These are phyloP conservation scores for Cyberlindnera maritima DNA, from an alignment of 805 yeast species.

Conservation along the genomic window DNA sequence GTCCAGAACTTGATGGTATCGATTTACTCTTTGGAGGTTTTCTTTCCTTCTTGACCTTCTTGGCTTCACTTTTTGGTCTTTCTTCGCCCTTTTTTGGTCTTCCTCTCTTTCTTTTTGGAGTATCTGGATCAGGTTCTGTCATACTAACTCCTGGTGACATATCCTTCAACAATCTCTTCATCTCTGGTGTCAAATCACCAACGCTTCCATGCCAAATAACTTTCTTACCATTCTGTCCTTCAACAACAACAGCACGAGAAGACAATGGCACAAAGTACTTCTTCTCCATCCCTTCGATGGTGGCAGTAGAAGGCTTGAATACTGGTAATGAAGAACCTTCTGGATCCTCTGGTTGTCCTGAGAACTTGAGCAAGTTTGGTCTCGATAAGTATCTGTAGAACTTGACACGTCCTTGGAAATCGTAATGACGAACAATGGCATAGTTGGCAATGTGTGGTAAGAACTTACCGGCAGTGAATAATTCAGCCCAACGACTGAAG, in stretches of 20 bases:
- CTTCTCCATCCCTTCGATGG: slow-evolving; percentile 24
- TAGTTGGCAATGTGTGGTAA: slow-evolving; percentile 30
- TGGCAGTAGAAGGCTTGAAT: slow-evolving; percentile 12
- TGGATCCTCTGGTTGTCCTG: slow-evolving; percentile 26
- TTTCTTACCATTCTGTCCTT: slow-evolving; percentile 3
- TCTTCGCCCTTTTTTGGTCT: slow-evolving; percentile 27
- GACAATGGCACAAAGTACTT: slow-evolving; percentile 27
- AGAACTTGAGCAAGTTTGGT: slow-evolving; percentile 34
- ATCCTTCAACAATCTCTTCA: slow-evolving; percentile 7
- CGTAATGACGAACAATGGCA: slow-evolving; percentile 58
- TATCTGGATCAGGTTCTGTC: not conserved
- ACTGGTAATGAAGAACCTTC: slow-evolving; percentile 30
- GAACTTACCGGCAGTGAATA: slow-evolving; percentile 37
- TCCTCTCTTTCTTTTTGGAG: slow-evolving; percentile 23
- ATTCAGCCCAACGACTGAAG: slow-evolving; percentile 49
- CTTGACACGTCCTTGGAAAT: slow-evolving; percentile 70
- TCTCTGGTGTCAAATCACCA: slow-evolving; percentile 1
- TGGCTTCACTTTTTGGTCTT: slow-evolving; percentile 10
- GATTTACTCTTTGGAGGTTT: not conserved
- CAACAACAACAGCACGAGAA: slow-evolving; percentile 10
- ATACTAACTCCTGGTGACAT: not conserved
- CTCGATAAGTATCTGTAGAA: slow-evolving; percentile 64
- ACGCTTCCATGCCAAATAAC: slow-evolving; percentile 20
- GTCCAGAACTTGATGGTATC: not conserved
- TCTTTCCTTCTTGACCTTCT: slow-evolving; percentile 13